Base-by-base conservation (phyloP, 116 monocot species). In the Papilionanthe hybrid region DNA sequence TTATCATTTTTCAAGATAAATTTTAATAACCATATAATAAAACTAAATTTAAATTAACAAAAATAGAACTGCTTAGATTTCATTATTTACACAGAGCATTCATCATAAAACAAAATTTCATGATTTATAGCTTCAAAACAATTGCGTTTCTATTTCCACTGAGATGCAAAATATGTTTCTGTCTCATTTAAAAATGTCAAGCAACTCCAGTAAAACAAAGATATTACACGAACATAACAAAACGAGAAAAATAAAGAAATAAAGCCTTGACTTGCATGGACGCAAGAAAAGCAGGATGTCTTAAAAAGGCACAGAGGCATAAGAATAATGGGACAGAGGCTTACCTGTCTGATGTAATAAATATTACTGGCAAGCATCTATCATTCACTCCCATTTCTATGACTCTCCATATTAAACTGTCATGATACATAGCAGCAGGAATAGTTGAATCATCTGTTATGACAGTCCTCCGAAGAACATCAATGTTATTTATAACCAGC, bases 381-480 rank as follows among this genome's bases (percentile, higher is more conserved):
- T 94, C 91, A 75, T 94, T 96, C 23, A 91, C 83, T 65, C 92
- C 94, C 53, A 94, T 86, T 1, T 92, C 87, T 65, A 96, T 81
- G 75, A 96, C 78, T 88, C 91, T 96, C 94, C 94, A 94, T 73
- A 96, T 78, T 42, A 96, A 85, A 74, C 91, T 96, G 75, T 96
- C 96, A 83, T 96, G 96, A 75, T 94, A 96, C 85, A 92, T 75
- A 20, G 86, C 77, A 22, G 91, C 94, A 77, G 89, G 75, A 49
- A 96, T 89, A n/a, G 81, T 83, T 60, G 88, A 92, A 77, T 92
- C 90, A 83, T 94, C 96, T 18, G 76, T 78, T 47, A 53, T 75
- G 30, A 77, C 63, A n/a, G 94, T 88, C 83, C 88, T 92, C 68
- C 91, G 80, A 85, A 96, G 82, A 53, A 96, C 77, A 74, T 94